A percentile compares a stretch with the other conserved stretches of the same genome.
These are phyloP conservation scores for Solanum hybrid DNA, from an alignment of 305 asterid genomes.

Conservation along the genomic window DNA sequence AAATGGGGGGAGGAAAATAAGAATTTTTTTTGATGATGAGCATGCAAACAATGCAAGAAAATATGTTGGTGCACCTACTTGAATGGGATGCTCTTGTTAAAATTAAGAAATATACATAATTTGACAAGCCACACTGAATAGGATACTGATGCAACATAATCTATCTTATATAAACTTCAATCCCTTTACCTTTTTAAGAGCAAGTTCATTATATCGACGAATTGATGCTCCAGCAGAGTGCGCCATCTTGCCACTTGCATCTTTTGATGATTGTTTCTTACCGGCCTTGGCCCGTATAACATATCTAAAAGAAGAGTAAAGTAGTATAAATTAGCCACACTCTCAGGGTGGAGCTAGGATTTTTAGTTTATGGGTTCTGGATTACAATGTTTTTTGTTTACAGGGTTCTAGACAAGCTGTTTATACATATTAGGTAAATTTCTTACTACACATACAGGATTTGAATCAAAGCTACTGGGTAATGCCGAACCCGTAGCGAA, in stretches of 20 bases:
- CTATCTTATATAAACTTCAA: neutral
- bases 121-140: neutral
- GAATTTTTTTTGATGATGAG: neutral
- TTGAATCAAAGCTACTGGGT: neutral
- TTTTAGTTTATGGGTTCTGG: neutral
- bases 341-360: neutral
- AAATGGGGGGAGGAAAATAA: too few relatives aligned
- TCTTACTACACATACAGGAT: neutral
- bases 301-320: slow-evolving; percentile 41
- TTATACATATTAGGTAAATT: neutral
- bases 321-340: neutral
- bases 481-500: neutral
- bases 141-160: neutral
- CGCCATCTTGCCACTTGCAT: slow-evolving; percentile 65
- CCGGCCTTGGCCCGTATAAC: slow-evolving; percentile 98
- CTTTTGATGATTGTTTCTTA: slow-evolving; percentile 86
- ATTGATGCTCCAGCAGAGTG: slow-evolving; percentile 99
- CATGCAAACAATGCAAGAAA: neutral
- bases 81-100: neutral
- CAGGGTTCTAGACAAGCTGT: neutral
- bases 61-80: neutral
- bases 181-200: slow-evolving; percentile 60
- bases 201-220: slow-evolving; percentile 88
- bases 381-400: neutral
- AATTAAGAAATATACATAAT: neutral